Base-by-base conservation (phyloP, 495 filamentous ascomycete genomes). In the Copromyces sp. region DNA sequence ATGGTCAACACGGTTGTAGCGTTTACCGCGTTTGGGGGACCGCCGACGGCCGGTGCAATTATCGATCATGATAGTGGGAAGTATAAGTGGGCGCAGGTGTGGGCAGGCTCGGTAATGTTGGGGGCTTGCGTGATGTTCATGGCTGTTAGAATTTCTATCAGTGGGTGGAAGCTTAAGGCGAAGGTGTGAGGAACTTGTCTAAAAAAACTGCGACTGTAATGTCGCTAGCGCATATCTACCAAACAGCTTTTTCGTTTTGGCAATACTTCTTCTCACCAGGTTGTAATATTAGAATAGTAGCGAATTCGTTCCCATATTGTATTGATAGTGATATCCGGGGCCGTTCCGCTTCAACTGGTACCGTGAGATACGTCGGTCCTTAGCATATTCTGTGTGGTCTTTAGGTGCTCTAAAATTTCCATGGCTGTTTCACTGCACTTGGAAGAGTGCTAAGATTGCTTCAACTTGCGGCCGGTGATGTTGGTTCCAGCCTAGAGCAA, bases 31-130 rank as follows among this genome's bases (percentile, higher is more conserved):
- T 76, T 84, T 20, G 83, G 83, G 2, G 83, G 83, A 0, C 83
- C 83, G 29, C 83, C 83, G 2, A 82, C 78, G 1, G 82, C 84
- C 0, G 82, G 83, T 4, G 82, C 82, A 7, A 84, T 84, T 42
- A 84, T 85, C 37, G 82, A 84, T 68, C 71, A 53, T 41, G 78
- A 75, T 3, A 75, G 73, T 4, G 84, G 82, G 0, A 37, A 68
- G 14, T 84, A 81, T 70, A 45, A 79, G 29, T 83, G 78, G 75
- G 82, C 82, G 12, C 81, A 84, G 73, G 71, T 84, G 16, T 85
- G 83, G 82, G 82, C 82, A 0, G 83, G 82, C 1, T 39, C 72
- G 39, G 78, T 82, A 6, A 39, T 81, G 20, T 42, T 80, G 35
- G 78, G 71, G n/a, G 69, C 80, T 3, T n/a, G 24, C 24, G 24